A percentile compares a stretch with the other conserved stretches of the same genome.
Evolutionary conservation across 78 protist species (phyloP).

Genomic region (slime mould (Dictyostelium discoideum)): DNA sequence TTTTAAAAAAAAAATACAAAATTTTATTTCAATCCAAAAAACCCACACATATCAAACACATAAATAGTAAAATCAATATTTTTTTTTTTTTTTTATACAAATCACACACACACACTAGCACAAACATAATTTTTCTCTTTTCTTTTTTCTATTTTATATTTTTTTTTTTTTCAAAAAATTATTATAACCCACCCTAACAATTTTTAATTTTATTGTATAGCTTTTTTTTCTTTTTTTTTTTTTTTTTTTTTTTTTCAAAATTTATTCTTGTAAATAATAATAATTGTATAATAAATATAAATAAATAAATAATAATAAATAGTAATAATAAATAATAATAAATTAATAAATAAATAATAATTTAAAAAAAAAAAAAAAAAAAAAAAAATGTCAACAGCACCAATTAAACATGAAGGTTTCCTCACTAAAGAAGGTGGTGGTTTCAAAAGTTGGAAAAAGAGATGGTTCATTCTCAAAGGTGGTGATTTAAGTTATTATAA

Average conservation of each 20-base stretch:
- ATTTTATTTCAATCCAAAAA: not conserved
- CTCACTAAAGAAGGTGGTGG: conserved; percentile 89
- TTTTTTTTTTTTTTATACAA: not conserved
- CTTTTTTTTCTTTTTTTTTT: too few relatives aligned
- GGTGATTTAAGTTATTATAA: conserved; percentile 76
- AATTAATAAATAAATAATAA: not conserved
- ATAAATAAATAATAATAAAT: not conserved
- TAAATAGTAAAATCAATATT: not conserved
- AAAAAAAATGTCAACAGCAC: conserved; percentile 33
- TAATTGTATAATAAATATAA: not conserved
- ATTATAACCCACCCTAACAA: not conserved
- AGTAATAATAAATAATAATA: not conserved
- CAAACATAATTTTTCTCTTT: too few relatives aligned
- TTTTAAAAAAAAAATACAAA: too few relatives aligned
- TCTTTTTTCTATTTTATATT: not conserved
- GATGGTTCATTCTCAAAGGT: conserved; percentile 82
- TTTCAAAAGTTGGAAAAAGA: conserved; percentile 83
- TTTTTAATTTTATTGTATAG: too few relatives aligned
- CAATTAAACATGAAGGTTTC: conserved; percentile 76
- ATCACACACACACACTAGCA: not conserved
- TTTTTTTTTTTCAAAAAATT: too few relatives aligned
- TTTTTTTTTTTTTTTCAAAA: not conserved
- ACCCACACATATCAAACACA: not conserved
- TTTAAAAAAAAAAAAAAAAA: not conserved
- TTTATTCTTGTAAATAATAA: not conserved